Base-by-base conservation (phyloP, 2,329 filamentous ascomycete genomes). In the Fusarium pseudocircinatum region DNA sequence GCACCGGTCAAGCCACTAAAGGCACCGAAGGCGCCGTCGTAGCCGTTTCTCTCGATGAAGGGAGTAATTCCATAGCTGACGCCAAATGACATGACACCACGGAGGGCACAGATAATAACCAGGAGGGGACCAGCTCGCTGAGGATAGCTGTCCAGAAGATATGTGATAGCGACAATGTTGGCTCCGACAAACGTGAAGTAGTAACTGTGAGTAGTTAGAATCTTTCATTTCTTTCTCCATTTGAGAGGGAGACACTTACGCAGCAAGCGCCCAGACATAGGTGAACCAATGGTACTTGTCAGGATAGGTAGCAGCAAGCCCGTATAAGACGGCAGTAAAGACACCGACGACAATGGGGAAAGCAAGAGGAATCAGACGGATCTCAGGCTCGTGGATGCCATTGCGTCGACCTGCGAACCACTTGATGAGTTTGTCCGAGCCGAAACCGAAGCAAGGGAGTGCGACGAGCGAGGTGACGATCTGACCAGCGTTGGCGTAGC, bases 121-220 rank as follows among this genome's bases (percentile, higher is more conserved):
- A 75, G 30, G 9, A 75, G 39, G 8, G 73, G 73, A 1, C 73
- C 73, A 13, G 73, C 73, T 14, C 73, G 49, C 20, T 75, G 73
- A 37, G 73, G 73, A 22, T 75, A 75, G 11, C 73, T 75, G 30
- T 75, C 73, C 8, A 75, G 49, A 24, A 75, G 73, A 36, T 75
- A 75, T 10, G 73, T 75, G 22, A 75, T 75, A 12, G 73, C 63
- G 2, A 75, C 73, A 15, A 75, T 75, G 18, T 75, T 75, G 16
- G 73, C 73, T 2, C 73, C 73, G 0, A 75, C 72, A 4, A 68
- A 68, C 2, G 46, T 46, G 26, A 68, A 68, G 12, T 68, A 68
- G 3, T 68, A 68, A 4, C 46, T 63, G 26, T 12, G 13, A n/a
- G 18, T 7, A 50, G 26, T 52, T 20, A 59, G 40, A 34, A 28